These are phyloP conservation scores for Caloboletus firmus DNA, from an alignment of 1,284 basidiomycete genomes.

Conservation along the genomic window DNA sequence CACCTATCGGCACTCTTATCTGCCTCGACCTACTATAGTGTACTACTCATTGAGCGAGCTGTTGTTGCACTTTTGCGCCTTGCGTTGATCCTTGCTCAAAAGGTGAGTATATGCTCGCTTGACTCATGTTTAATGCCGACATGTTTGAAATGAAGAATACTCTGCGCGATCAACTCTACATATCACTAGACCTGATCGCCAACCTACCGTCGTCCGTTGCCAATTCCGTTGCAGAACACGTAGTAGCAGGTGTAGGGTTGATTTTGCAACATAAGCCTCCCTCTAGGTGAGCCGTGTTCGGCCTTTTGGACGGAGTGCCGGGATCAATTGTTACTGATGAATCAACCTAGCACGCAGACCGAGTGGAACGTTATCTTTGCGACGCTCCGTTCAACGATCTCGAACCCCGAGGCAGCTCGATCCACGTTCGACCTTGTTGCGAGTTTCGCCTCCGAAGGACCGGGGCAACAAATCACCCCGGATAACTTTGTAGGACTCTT, in stretches of 20 bases:
- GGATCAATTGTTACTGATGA: conserved; percentile 3
- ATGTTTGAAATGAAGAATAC: conserved; percentile 47
- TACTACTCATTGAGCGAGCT: conserved; percentile 92
- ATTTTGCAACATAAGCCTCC: conserved; percentile 79
- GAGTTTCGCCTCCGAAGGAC: conserved; percentile 58
- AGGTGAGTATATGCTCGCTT: conserved; percentile 47
- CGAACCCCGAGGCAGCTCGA: conserved; percentile 86
- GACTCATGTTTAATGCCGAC: conserved; percentile 1
- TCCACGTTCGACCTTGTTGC: conserved; percentile 78
- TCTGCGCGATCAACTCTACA: conserved; percentile 89
- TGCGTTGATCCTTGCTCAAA: conserved; percentile 75
- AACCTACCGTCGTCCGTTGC: conserved; percentile 76
- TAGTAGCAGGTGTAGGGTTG: conserved; percentile 79
- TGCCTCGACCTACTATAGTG: conserved; percentile 79
- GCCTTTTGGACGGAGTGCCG: neutral
- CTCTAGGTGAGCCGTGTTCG: conserved; percentile 50
- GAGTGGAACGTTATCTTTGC: conserved; percentile 96
- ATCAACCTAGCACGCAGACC: conserved; percentile 69
- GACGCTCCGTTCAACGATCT: conserved; percentile 82
- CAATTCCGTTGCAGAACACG: conserved; percentile 87
- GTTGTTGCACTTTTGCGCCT: conserved; percentile 86
- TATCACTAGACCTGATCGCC: conserved; percentile 88
- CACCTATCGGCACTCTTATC: conserved; percentile 83
- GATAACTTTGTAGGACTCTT: conserved; percentile 87
- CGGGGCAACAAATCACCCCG: conserved; percentile 57